Evolutionary conservation across 805 yeast species (phyloP).

Genomic region (Sugiyamaella valdiviana): DNA sequence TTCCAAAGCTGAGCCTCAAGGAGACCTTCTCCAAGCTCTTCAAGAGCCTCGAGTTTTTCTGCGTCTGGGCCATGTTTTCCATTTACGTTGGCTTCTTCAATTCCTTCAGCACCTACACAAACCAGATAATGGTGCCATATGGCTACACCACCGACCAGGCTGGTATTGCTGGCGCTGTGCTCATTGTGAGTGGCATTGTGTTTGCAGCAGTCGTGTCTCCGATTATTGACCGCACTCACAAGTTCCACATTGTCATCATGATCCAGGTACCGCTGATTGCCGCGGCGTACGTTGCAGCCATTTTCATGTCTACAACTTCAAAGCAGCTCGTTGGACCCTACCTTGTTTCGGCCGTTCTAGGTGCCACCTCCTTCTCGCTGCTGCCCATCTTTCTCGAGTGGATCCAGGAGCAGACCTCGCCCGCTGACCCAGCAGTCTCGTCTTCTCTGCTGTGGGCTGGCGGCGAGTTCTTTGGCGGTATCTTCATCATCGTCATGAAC

Average conservation of each 20-base stretch:
- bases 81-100: conserved; percentile 32
- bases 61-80: conserved; percentile 23
- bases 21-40: conserved; percentile 20
- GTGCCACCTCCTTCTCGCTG: conserved; percentile 29
- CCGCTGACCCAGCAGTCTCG: conserved; percentile 29
- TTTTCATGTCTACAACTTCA: conserved; percentile 27
- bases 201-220: conserved; percentile 29
- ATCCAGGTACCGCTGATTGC: conserved; percentile 27
- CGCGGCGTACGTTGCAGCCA: conserved; percentile 27
- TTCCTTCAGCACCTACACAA: conserved; percentile 27
- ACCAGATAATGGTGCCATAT: conserved; percentile 31
- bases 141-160: conserved; percentile 32
- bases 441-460: conserved; percentile 29
- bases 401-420: conserved; percentile 31
- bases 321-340: conserved; percentile 28
- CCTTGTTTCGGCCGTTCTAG: conserved; percentile 27
- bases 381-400: conserved; percentile 30
- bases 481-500: conserved; percentile 30
- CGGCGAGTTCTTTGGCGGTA: conserved; percentile 30
- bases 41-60: conserved; percentile 16
- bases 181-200: conserved; percentile 29
- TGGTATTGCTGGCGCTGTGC: conserved; percentile 30
- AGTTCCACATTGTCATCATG: conserved; percentile 19
- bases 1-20: conserved; percentile 21
- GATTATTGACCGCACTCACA: conserved; percentile 26